Conservation (phyloP, 2,329 filamentous ascomycete species). For the Pestalotiopsis sp. region DNA sequence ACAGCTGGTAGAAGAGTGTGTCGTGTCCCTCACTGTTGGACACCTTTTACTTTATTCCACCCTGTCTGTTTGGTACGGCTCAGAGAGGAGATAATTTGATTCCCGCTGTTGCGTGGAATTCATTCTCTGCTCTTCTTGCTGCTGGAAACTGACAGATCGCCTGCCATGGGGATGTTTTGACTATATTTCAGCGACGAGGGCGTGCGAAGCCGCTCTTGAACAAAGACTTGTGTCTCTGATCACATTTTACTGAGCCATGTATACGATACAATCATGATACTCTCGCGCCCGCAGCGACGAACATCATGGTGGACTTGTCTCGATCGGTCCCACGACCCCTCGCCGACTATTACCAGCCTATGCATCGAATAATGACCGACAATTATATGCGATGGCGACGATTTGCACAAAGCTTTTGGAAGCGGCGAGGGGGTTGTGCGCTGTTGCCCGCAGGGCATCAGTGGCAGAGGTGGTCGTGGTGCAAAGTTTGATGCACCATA, state of each 20-base stretch:
- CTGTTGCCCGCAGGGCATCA: neutral
- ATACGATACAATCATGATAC: neutral
- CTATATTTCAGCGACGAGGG: neutral
- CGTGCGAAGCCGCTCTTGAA: neutral
- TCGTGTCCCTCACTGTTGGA: too few relatives aligned
- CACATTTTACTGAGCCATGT: neutral
- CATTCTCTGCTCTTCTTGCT: neutral
- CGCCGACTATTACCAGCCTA: neutral
- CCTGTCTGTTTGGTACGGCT: too few relatives aligned
- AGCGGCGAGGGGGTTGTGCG: neutral
- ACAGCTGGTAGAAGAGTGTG: neutral
- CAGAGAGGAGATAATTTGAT: neutral
- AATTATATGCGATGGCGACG: neutral
- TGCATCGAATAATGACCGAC: neutral
- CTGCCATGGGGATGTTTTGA: neutral
- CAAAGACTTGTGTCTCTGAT: neutral
- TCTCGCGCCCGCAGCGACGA: neutral
- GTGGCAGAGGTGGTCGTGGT: neutral
- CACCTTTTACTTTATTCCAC: too few relatives aligned
- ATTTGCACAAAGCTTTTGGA: neutral
- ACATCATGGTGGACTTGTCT: neutral
- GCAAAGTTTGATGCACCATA: neutral
- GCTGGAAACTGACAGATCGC: neutral
- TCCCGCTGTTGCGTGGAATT: neutral
- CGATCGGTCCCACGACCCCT: neutral